Base-by-base conservation (phyloP, 1,284 basidiomycete genomes). In the Papiliotrema laurentii region DNA sequence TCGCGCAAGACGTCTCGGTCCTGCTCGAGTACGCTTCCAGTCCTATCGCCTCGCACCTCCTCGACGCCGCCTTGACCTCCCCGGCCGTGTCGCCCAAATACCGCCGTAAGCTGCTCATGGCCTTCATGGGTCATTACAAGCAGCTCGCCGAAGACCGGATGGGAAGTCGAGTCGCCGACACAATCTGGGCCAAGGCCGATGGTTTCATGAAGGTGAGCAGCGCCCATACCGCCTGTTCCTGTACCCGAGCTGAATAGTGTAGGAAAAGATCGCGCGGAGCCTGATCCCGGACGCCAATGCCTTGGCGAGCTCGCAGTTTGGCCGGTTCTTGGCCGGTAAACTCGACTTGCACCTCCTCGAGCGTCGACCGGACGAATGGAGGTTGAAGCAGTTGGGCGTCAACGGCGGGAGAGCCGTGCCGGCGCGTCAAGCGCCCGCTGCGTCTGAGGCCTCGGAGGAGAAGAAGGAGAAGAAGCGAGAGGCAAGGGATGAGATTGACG, bases 201-300 rank as follows among this genome's bases (percentile, higher is more conserved):
- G 86, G 89, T 1, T 96, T 86, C 73, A 79, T 94, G 58, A 91
- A 87, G 77, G 89, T 89, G 54, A 28, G 14, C 26, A 19, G 3
- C 18, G 18, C 1, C 21, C 30, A 4, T 27, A 30, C 16, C 43
- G 21, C 21, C 22, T 28, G 47, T 16, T 26, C 31, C 6, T 16
- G 22, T 4, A 27, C 28, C n/a, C 5, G 14, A 30, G 7, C 19
- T 27, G 25, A 30, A 10, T 56, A 37, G 43, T 24, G 47, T 58
- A 90, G 86, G 90, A 94, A 74, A 93, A 92, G 72, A 89, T 97
- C 44, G 90, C 87, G 1, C 81, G 82, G 14, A 86, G 86, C 11
- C 75, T 94, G 10, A 74, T 89, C 24, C 74, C 80, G 0, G 79
- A 87, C 49, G 85, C 90, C 55, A 79, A 81, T 24, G 75, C 76